Base-by-base conservation (phyloP, 179 eudicot species). In the Patellifolia procumbens region DNA sequence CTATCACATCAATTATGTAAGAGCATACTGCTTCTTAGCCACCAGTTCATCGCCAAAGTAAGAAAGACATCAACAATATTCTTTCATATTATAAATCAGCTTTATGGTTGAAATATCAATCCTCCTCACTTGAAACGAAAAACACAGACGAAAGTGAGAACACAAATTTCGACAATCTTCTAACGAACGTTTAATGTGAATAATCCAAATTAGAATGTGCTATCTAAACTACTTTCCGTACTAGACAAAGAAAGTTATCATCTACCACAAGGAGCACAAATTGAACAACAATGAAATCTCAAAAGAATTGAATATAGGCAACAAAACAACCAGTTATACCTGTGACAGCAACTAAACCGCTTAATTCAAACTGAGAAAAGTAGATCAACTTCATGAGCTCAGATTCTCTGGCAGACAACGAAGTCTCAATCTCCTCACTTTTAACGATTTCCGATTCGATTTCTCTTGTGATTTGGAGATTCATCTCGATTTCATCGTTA, bases 371-470 rank as follows among this genome's bases (percentile, higher is more conserved):
- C 72, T 84, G 84, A 7, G 85, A 81, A 63, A 76, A 37, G 55
- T 84, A 88, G 16, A 84, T 71, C 75, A 76, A 72, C 76, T 82
- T 85, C 48, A 75, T 77, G 24, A 86, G 79, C 77, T 88, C 88
- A 29, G 86, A 76, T 80, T 88, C 89, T 76, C 87, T 78, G 22
- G 68, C 78, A 13, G 48, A 63, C 52, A 87, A 80, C 58, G 71
- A 81, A 45, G 31, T 59, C 82, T 88, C 88, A 48, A 81, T 77
- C 29, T 90, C 90, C 0, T 67, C 80, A 64, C 89, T 83, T 71
- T 85, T 85, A 2, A 88, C 94, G 22, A 90, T 90, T 65, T 90
- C 90, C 60, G 93, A 90, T 70, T 90, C 91, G 1, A 88, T 85
- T 56, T 85, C 89, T 83, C 94, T 70, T 3, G 91, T 88, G 1